Conservation (phyloP, 352 stramenopile genomes). For the Globisporangium barbulae region DNA sequence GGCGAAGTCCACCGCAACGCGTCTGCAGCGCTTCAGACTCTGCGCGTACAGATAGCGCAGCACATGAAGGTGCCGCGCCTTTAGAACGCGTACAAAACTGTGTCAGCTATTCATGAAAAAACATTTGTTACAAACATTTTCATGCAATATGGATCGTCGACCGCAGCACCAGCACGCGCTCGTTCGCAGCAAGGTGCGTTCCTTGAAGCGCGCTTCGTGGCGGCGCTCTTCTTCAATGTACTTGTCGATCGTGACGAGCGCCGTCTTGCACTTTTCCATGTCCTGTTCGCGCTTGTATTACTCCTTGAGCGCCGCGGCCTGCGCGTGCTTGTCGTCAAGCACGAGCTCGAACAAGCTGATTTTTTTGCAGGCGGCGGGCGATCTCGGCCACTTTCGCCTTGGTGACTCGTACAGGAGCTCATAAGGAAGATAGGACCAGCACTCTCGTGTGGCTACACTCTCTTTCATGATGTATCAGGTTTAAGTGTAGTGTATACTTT, state of each 20-base stretch:
- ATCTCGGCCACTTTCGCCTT: conserved; percentile 77
- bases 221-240: conserved; percentile 78
- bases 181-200: conserved; percentile 48
- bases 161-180: conserved; percentile 50
- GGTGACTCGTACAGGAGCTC: conserved; percentile 77
- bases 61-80: too few species aligned
- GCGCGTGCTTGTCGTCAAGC: conserved; percentile 35
- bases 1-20: not conserved
- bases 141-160: conserved; percentile 77
- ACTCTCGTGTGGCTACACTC: too few species aligned
- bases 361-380: conserved; percentile 72
- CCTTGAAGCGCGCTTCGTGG: conserved; percentile 77
- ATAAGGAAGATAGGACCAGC: too few species aligned
- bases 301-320: conserved; percentile 63
- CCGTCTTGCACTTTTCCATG: conserved; percentile 90
- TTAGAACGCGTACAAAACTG: not conserved
- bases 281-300: conserved; percentile 89
- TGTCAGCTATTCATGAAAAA: not conserved
- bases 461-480: too few species aligned
- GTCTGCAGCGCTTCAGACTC: not conserved
- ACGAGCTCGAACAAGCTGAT: conserved; percentile 75
- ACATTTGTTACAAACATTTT: too few species aligned
- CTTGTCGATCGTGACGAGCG: conserved; percentile 87
- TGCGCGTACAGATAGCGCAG: not conserved
- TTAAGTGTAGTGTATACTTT: too few species aligned